These are phyloP conservation scores for Cercophora scortea DNA, from an alignment of 495 filamentous ascomycete species.

Conservation along the genomic window DNA sequence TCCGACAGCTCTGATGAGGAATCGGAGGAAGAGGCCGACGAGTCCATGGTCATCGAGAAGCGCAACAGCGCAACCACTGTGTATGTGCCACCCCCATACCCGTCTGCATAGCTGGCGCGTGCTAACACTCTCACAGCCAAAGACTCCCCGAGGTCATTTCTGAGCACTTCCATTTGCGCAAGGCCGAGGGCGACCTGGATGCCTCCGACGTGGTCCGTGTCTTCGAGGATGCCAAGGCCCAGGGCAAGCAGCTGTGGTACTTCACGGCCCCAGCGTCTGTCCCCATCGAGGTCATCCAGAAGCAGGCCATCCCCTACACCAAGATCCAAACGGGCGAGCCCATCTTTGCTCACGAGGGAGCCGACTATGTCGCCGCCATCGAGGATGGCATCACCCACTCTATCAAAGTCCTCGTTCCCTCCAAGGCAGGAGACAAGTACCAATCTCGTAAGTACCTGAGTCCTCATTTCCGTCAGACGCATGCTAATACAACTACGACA, in stretches of 20 bases:
- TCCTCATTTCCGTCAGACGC: not conserved
- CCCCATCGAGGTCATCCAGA: slow-evolving; percentile 39
- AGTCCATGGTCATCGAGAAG: slow-evolving; percentile 19
- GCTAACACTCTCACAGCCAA: not conserved
- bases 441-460: slow-evolving; percentile 23
- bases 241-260: slow-evolving; percentile 46
- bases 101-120: no score
- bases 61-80: not conserved
- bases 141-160: slow-evolving; percentile 14
- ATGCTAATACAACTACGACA: slow-evolving; percentile 9
- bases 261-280: slow-evolving; percentile 41
- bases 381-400: slow-evolving; percentile 28
- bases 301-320: slow-evolving; percentile 35
- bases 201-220: slow-evolving; percentile 28
- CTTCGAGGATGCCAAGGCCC: slow-evolving; percentile 33
- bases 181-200: slow-evolving; percentile 22
- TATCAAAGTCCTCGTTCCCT: slow-evolving; percentile 38
- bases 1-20: slow-evolving; percentile 19
- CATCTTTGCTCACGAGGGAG: slow-evolving; percentile 32
- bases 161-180: slow-evolving; percentile 23
- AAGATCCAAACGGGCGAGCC: slow-evolving; percentile 26
- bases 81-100: no score
- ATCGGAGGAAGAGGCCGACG: slow-evolving; percentile 20
- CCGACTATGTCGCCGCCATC: slow-evolving; percentile 28
- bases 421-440: slow-evolving; percentile 31